A percentile compares a stretch with the other conserved stretches of the same genome.
Conservation (phyloP, 129 eudicot genomes). For the Artemisia annua region DNA sequence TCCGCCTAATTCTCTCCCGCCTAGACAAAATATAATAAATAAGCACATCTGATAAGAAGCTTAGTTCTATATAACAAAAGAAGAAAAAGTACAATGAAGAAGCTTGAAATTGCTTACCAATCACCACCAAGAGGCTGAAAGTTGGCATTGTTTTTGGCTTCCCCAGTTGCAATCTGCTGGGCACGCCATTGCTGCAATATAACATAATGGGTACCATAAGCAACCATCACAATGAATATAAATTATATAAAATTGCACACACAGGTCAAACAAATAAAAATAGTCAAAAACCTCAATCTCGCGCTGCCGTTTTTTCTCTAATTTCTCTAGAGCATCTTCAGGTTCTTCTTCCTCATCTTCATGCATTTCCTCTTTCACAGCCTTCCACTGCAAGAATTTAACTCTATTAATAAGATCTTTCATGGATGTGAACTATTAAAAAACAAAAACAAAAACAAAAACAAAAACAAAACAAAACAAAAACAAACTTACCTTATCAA, state of each 20-base stretch:
- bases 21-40: conserved; percentile 30
- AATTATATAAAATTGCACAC: neutral
- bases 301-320: conserved; percentile 83
- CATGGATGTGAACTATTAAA: neutral
- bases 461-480: neutral
- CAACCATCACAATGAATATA: neutral
- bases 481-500: conserved; percentile 70
- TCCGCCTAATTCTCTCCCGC: conserved; percentile 94
- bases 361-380: conserved; percentile 87
- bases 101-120: conserved; percentile 46
- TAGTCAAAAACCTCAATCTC: conserved; percentile 74
- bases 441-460: neutral
- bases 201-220: conserved; percentile 2
- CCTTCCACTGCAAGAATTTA: conserved; percentile 70
- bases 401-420: neutral
- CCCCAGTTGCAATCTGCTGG: conserved; percentile 90
- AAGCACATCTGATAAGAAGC: neutral
- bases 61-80: neutral
- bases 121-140: conserved; percentile 99
- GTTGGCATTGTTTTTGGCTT: conserved; percentile 91
- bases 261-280: neutral
- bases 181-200: conserved; percentile 83
- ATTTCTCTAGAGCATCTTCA: conserved; percentile 56
- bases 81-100: neutral
- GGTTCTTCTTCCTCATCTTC: conserved; percentile 86